Evolutionary conservation across 441 rosid species (phyloP).

Genomic region (Gossypium davidsonii): DNA sequence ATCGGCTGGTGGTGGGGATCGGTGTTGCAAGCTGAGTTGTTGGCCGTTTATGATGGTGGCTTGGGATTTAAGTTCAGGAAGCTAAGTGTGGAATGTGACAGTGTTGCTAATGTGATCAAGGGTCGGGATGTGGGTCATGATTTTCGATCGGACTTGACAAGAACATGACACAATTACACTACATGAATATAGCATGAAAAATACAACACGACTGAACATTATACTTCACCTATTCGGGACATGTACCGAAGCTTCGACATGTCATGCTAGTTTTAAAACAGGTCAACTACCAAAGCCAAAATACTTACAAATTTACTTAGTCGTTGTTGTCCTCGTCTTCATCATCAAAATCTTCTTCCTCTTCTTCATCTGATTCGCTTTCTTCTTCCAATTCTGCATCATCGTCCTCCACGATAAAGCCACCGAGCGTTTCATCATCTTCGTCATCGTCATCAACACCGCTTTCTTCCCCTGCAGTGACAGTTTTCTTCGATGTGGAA

Average conservation of each 20-base stretch:
- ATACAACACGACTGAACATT: background rate
- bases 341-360: constrained; percentile 31
- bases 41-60: no score
- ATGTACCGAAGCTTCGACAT: background rate
- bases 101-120: no score
- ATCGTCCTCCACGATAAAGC: constrained; percentile 58
- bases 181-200: no score
- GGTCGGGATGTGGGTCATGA: no score
- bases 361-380: constrained; percentile 24
- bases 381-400: constrained; percentile 30
- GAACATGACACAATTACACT: no score
- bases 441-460: constrained; percentile 45
- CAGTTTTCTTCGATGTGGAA: constrained; percentile 14
- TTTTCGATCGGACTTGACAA: no score
- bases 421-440: constrained; percentile 61
- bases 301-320: background rate
- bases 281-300: background rate
- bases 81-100: no score
- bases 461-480: background rate
- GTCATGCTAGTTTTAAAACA: background rate
- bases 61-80: no score
- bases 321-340: constrained; percentile 11
- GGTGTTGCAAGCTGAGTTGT: no score
- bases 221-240: background rate
- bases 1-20: no score